Percentiles rank a stretch among this genome's conserved stretches.
These are phyloP conservation scores for Puccinia coronata DNA, from an alignment of 1,284 basidiomycete species.

Conservation along the genomic window DNA sequence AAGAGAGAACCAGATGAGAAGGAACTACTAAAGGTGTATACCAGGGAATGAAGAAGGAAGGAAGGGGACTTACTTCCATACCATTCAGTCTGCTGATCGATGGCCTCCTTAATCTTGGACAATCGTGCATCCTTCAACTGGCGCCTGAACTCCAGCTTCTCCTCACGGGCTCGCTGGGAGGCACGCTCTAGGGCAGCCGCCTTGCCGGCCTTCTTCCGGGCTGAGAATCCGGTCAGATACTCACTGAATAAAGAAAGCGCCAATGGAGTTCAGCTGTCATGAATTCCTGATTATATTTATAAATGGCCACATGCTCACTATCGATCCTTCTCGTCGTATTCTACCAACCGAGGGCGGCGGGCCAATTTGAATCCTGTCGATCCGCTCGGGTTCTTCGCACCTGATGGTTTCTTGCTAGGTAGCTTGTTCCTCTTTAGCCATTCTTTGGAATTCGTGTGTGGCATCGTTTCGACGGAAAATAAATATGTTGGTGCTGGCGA, in stretches of 20 bases:
- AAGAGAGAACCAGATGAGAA: neutral
- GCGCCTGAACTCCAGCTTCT: slow-evolving; percentile 35
- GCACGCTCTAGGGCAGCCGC: slow-evolving; percentile 26
- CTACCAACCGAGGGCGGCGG: slow-evolving; percentile 3
- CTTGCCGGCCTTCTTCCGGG: slow-evolving; percentile 38
- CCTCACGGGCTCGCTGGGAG: slow-evolving; percentile 4
- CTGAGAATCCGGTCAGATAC: slow-evolving; percentile 43
- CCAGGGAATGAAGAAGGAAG: neutral
- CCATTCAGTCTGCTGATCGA: slow-evolving; percentile 37
- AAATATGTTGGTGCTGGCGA: no score
- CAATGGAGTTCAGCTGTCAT: no score
- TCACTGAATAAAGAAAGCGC: slow-evolving; percentile 30
- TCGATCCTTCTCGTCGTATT: slow-evolving; percentile 26
- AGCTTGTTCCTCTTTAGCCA: slow-evolving; percentile 17
- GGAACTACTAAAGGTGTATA: no score
- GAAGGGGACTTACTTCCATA: slow-evolving; percentile 41
- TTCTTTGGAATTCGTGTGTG: slow-evolving; percentile 18
- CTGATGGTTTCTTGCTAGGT: neutral
- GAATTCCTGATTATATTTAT: no score
- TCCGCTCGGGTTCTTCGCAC: neutral
- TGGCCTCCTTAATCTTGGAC: slow-evolving; percentile 30
- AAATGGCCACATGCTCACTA: neutral
- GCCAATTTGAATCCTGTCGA: neutral
- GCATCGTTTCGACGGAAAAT: slow-evolving; percentile 15
- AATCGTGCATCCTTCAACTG: slow-evolving; percentile 36